A percentile compares a stretch with the other conserved stretches of the same genome.
Evolutionary conservation across 1,284 basidiomycete species (phyloP).

Genomic region (Anthracocystis setariae): DNA sequence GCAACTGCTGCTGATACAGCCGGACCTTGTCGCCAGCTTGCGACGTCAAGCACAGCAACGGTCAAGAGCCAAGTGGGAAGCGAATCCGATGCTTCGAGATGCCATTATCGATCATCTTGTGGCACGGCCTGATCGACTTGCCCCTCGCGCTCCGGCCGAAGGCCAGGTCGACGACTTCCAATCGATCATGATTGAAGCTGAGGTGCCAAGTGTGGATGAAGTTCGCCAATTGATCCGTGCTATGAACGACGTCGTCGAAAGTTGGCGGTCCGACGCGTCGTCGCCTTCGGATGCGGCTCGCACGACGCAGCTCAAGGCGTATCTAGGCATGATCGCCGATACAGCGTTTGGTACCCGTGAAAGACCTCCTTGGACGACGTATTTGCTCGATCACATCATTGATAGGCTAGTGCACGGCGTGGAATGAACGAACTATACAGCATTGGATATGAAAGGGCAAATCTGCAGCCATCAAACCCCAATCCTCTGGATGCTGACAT

Average conservation of each 20-base stretch:
- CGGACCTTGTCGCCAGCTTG: conserved; percentile 15
- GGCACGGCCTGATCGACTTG: neutral
- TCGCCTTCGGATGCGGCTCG: neutral
- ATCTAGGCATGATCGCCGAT: conserved; percentile 17
- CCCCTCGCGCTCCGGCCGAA: neutral
- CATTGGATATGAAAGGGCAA: no score
- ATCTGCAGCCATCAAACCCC: neutral
- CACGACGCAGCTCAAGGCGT: neutral
- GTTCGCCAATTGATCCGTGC: conserved; percentile 16
- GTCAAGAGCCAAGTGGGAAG: conserved; percentile 9
- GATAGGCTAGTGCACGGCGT: conserved; percentile 1
- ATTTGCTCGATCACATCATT: conserved; percentile 22
- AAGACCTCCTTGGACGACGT: conserved; percentile 26
- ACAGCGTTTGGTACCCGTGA: conserved; percentile 18
- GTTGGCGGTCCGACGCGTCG: neutral
- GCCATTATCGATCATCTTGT: conserved; percentile 13
- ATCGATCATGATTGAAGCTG: conserved; percentile 15
- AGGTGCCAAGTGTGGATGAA: conserved; percentile 14
- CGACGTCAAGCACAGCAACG: conserved; percentile 16
- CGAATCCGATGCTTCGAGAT: conserved; percentile 1
- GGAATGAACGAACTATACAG: no score
- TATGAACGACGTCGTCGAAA: conserved; percentile 13
- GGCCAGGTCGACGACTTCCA: conserved; percentile 7
- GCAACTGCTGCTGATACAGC: conserved; percentile 22
- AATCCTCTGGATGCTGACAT: no score